Evolutionary conservation across 129 eudicot species (phyloP), one percentile per base, ranked within the genome.

Genomic region (Lonicera japonica): DNA sequence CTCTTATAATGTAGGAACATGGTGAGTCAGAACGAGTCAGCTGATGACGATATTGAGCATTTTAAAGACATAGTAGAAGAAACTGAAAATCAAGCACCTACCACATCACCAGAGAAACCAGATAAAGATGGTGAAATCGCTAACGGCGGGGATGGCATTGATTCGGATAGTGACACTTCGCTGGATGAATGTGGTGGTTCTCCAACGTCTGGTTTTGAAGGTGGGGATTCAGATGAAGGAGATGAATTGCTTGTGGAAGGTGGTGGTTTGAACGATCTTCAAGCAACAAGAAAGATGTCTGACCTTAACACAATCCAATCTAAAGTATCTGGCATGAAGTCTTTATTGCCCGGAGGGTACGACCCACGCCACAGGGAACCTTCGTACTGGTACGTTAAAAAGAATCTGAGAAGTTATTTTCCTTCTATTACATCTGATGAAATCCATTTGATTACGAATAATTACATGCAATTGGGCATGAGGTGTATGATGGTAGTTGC

Each of bases 41-140:
- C 78, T 65, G 95, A 94, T 83, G 99, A 94, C 80, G 99, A 94
- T 47, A 64, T 78, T 63, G 99, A 94, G 77, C 99, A 94, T 83
- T 94, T 94, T 71, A 82, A 88, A 68, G 99, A 94, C 70, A 67
- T 79, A 24, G 74, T 65, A 52, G 96, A 88, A 63, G 88, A 82
- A 20, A 65, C 77, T n/a, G 87, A 74, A 25, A 67, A 65, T 63
- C 36, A 55, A 18, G 54, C 68, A 51, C 18, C 36, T 29, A 29
- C 25, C 56, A 58, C 43, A 41, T 54, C 34, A 21, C 39, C 69
- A 52, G 74, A 53, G 57, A 62, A 45, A 21, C 69, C 65, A 48
- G 64, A 61, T 54, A 75, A 36, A 6, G 55, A 20, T 10, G 39
- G n/a, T 19, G 65, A 75, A 24, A 74, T 41, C 54, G 80, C 70